Conservation (phyloP, 2,329 filamentous ascomycete genomes). For the Drechslerella coelobrocha region DNA sequence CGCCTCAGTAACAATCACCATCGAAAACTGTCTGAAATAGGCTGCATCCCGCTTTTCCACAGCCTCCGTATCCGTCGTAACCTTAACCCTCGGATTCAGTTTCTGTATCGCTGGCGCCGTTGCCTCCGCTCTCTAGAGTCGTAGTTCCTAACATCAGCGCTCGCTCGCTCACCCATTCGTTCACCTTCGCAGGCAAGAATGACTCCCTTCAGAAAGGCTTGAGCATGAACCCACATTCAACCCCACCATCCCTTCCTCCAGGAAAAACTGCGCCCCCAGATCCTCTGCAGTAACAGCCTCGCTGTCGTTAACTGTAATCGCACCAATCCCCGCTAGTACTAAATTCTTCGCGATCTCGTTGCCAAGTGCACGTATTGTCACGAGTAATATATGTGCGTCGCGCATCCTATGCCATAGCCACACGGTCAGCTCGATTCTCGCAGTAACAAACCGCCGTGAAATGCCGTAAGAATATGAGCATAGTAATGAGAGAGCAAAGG, state of each 20-base stretch:
- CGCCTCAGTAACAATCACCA: constrained; percentile 89
- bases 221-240: constrained; percentile 69
- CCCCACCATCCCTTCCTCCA: constrained; percentile 75
- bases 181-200: neutral
- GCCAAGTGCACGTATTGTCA: constrained; percentile 84
- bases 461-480: neutral
- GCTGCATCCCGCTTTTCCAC: constrained; percentile 72
- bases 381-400: constrained; percentile 84
- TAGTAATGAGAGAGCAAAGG: neutral
- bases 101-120: constrained; percentile 78
- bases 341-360: constrained; percentile 98
- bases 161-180: neutral
- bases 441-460: too few species aligned
- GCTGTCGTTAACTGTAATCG: constrained; percentile 85
- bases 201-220: too few species aligned
- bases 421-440: too few species aligned
- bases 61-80: constrained; percentile 73
- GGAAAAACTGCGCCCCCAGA: constrained; percentile 81
- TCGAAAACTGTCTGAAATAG: constrained; percentile 80
- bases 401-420: constrained; percentile 69
- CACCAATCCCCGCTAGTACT: constrained; percentile 88
- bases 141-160: neutral
- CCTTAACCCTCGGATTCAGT: constrained; percentile 85
- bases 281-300: constrained; percentile 77
- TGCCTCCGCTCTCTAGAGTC: constrained; percentile 75